A percentile compares a stretch with the other conserved stretches of the same genome.
Conservation (phyloP, 208 protist genomes). For the Acanthamoeba royreba region DNA sequence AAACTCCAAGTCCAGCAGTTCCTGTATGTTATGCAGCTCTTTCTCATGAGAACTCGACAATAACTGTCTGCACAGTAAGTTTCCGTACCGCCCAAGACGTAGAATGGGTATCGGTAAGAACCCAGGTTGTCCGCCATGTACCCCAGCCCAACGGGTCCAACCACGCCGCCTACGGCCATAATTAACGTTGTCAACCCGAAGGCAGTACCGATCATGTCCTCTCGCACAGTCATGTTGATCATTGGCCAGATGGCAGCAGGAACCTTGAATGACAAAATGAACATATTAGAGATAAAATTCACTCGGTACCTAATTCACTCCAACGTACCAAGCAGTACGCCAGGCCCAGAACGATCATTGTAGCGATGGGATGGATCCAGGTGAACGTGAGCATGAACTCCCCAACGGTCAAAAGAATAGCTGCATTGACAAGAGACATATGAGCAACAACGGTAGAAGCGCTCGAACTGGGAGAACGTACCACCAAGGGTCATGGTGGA, state of each 20-base stretch:
- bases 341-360: neutral
- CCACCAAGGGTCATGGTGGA: neutral
- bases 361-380: neutral
- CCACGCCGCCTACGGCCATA: neutral
- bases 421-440: neutral
- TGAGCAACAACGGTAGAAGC: neutral
- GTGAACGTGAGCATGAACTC: neutral
- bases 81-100: neutral
- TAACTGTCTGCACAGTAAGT: neutral
- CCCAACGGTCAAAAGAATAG: neutral
- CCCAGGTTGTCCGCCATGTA: neutral
- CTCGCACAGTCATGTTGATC: neutral
- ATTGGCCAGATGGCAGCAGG: neutral
- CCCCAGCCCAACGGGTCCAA: neutral
- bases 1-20: neutral
- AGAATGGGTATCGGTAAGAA: neutral
- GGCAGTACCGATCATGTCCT: neutral
- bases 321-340: neutral
- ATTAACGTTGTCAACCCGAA: neutral
- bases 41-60: neutral
- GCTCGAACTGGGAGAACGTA: neutral
- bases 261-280: neutral
- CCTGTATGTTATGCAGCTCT: no score
- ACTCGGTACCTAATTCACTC: no score
- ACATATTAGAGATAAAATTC: no score